phyloP scores from a whole-genome alignment of 73 alveolate species.

The Symbiodinium pilosum region DNA sequence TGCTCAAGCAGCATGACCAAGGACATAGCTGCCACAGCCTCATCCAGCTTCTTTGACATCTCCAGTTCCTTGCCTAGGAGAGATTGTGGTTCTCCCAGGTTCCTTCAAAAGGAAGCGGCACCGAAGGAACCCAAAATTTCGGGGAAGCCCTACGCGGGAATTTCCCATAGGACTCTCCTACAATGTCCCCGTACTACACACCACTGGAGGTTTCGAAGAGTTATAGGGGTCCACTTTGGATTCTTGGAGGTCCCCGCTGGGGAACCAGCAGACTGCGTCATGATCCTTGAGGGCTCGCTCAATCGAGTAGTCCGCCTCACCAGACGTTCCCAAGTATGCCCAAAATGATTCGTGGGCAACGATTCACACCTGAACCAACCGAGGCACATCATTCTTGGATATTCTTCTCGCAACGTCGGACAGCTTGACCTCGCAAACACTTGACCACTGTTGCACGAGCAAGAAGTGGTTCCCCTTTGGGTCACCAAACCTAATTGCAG shows the following conservation, averaged over 20 bases:
- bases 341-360: neutral
- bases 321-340: no score
- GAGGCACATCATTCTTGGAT: conserved; percentile 39
- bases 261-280: neutral
- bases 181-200: no score
- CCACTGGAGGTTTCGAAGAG: no score
- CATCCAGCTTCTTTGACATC: neutral
- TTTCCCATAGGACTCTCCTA: no score
- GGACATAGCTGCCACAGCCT: neutral
- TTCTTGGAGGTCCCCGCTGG: neutral
- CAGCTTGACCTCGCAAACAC: conserved; percentile 38
- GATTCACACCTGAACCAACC: neutral
- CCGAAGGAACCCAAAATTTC: no score
- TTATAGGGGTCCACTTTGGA: no score
- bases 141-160: no score
- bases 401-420: conserved; percentile 46
- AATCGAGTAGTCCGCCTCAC: conserved; percentile 36
- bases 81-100: no score
- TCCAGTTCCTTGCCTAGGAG: neutral
- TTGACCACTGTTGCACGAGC: neutral
- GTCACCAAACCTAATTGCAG: no score
- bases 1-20: no score
- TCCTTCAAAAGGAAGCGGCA: no score
- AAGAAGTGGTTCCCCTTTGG: no score
- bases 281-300: conserved; percentile 48